phyloP scores from a whole-genome alignment of 148 eudicot species.

The Selenicereus undatus region DNA sequence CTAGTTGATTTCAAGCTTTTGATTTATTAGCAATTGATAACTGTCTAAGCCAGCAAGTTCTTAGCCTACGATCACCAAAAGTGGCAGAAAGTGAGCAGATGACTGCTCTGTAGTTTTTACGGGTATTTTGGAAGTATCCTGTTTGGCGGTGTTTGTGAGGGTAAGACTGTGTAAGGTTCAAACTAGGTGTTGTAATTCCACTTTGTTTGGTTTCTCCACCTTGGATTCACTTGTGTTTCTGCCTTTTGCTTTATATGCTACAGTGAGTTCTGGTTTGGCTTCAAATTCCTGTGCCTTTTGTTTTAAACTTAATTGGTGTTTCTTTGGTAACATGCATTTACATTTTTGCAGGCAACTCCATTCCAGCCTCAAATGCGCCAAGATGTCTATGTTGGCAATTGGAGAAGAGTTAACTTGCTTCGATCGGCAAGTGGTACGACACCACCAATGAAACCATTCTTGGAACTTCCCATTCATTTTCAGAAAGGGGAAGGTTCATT shows the following conservation, averaged over 20 bases:
- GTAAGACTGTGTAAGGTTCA: too few species aligned
- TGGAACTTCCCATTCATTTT: conserved; percentile 76
- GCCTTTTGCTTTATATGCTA: background rate
- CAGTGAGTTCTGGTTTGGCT: background rate
- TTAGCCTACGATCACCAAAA: too few species aligned
- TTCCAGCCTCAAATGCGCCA: conserved; percentile 93
- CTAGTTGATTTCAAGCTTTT: too few species aligned
- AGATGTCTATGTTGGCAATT: conserved; percentile 81
- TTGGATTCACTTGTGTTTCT: background rate
- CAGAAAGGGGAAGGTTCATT: conserved; percentile 77
- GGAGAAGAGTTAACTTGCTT: conserved; percentile 85
- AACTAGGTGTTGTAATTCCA: too few species aligned
- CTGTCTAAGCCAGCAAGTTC: too few species aligned
- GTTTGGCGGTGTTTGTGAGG: too few species aligned
- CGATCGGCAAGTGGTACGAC: conserved; percentile 98
- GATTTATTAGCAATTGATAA: too few species aligned
- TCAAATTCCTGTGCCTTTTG: background rate
- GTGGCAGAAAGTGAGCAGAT: too few species aligned
- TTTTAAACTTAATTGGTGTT: background rate
- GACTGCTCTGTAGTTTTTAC: too few species aligned
- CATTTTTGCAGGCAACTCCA: conserved; percentile 68
- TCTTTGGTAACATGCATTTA: conserved; percentile 4
- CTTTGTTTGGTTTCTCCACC: background rate
- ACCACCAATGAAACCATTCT: conserved; percentile 86
- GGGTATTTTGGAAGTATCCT: too few species aligned